phyloP scores from a whole-genome alignment of 306 rosid species.

The Argentina anserina region DNA sequence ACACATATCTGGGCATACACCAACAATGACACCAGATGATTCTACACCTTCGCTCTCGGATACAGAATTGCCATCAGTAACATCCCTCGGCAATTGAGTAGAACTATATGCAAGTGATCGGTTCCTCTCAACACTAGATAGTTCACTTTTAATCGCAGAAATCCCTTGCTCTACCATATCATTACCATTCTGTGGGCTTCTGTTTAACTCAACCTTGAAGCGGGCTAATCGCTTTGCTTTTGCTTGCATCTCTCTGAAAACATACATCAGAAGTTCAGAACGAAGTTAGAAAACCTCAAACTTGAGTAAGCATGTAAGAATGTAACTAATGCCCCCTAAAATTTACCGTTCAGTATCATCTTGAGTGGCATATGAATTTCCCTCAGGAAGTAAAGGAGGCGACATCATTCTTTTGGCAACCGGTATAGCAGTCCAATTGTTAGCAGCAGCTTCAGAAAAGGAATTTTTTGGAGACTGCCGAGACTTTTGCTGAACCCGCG shows the following conservation, averaged over 20 bases:
- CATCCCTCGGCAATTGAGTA: conserved; percentile 43
- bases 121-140: conserved; percentile 36
- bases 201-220: conserved; percentile 74
- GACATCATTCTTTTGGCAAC: conserved; percentile 77
- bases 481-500: conserved; percentile 25
- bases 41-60: conserved; percentile 54
- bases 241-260: conserved; percentile 72
- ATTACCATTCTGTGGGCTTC: conserved; percentile 39
- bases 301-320: conserved; percentile 18
- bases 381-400: conserved; percentile 50
- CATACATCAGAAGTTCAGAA: conserved; percentile 19
- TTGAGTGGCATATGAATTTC: conserved; percentile 39
- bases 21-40: conserved; percentile 58
- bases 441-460: conserved; percentile 26
- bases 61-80: conserved; percentile 33
- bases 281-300: conserved; percentile 5
- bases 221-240: conserved; percentile 95
- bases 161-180: conserved; percentile 42
- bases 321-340: conserved; percentile 17
- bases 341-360: conserved; percentile 75
- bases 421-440: conserved; percentile 29
- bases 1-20: conserved; percentile 92
- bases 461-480: conserved; percentile 22
- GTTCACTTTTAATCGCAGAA: conserved; percentile 36
- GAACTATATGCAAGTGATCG: conserved; percentile 36